These are phyloP conservation scores for Atalantia buxifolia DNA, from an alignment of 345 rosid genomes.

Conservation along the genomic window DNA sequence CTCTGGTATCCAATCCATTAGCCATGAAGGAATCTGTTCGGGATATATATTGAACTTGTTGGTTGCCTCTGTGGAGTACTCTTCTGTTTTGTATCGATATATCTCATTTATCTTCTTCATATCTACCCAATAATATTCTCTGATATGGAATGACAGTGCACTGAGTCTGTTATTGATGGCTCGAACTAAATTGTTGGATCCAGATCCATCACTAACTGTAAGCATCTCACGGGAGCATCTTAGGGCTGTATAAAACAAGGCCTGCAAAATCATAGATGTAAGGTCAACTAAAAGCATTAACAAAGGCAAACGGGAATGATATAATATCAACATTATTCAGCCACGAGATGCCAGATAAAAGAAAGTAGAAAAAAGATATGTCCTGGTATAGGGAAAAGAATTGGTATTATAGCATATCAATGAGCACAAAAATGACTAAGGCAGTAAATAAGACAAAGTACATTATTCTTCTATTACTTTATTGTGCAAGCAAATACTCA, in stretches of 20 bases:
- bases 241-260: constrained; percentile 74
- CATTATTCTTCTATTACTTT: neutral
- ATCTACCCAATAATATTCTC: constrained; percentile 90
- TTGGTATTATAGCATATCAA: neutral
- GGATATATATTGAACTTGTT: constrained; percentile 92
- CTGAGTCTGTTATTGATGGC: constrained; percentile 79
- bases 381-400: neutral
- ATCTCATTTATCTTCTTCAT: constrained; percentile 84
- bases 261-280: constrained; percentile 33
- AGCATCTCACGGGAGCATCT: constrained; percentile 83
- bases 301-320: neutral
- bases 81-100: constrained; percentile 87
- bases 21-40: constrained; percentile 84
- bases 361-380: neutral
- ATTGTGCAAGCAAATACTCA: neutral
- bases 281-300: neutral
- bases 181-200: constrained; percentile 64
- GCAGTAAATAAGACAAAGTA: neutral
- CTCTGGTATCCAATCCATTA: constrained; percentile 88
- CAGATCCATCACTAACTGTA: constrained; percentile 58
- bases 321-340: neutral
- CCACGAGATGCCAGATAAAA: neutral
- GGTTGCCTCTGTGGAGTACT: constrained; percentile 77
- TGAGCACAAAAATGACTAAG: neutral
- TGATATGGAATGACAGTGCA: constrained; percentile 82